Evolutionary conservation across 169 alveolate genomes (phyloP).

Genomic region (Ichthyophthirius multifiliis): DNA sequence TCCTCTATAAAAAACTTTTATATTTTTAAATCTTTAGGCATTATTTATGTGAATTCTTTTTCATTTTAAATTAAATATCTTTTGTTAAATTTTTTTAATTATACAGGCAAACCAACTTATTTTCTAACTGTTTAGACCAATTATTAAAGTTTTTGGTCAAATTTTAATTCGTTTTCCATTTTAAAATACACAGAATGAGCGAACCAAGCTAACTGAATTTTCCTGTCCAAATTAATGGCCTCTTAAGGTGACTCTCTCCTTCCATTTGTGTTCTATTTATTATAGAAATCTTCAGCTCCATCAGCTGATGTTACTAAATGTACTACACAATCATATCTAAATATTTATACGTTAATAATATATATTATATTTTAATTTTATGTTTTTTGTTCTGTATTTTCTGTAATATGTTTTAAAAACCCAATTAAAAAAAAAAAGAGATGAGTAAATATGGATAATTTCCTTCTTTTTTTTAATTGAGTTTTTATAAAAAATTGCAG

Average conservation of each 20-base stretch:
- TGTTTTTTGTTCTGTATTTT: too few species aligned
- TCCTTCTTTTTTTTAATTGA: neutral
- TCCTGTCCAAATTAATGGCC: slow-evolving; percentile 58
- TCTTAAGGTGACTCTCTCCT: slow-evolving; percentile 61
- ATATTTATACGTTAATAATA: too few species aligned
- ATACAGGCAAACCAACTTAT: neutral
- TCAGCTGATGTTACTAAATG: slow-evolving; percentile 81
- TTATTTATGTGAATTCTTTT: neutral
- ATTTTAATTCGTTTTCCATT: slow-evolving; percentile 56
- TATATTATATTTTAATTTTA: neutral
- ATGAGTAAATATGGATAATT: neutral
- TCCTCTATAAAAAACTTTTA: slow-evolving; percentile 8
- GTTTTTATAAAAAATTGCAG: neutral
- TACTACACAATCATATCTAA: slow-evolving; percentile 70
- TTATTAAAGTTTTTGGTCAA: slow-evolving; percentile 51
- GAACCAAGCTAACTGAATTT: slow-evolving; percentile 62
- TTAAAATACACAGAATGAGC: slow-evolving; percentile 73
- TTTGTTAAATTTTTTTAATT: neutral
- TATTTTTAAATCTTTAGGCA: neutral
- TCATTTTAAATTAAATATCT: neutral
- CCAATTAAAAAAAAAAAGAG: neutral
- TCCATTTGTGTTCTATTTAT: slow-evolving; percentile 63
- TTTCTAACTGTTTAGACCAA: neutral
- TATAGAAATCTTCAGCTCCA: slow-evolving; percentile 59
- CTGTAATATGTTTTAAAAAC: too few species aligned